A percentile compares a stretch with the other conserved stretches of the same genome.
These are phyloP conservation scores for Exophiala sideris DNA, from an alignment of 2,329 filamentous ascomycete species.

Conservation along the genomic window DNA sequence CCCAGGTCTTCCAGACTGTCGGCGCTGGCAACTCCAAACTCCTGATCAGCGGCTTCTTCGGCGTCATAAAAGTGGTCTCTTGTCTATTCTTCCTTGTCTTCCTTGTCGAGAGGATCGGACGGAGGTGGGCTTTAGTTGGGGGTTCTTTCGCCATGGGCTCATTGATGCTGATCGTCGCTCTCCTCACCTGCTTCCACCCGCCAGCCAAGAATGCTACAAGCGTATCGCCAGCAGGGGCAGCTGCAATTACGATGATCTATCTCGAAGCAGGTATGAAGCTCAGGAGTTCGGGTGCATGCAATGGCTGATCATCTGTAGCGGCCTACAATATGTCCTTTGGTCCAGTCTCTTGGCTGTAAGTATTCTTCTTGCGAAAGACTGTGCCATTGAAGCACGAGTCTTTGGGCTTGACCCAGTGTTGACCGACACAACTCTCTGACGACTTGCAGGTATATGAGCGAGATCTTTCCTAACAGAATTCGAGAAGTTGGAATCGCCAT, in stretches of 20 bases:
- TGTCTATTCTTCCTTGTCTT: slow-evolving; percentile 47
- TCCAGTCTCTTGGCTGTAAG: slow-evolving; percentile 33
- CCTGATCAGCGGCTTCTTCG: slow-evolving; percentile 52
- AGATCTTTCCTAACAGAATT: slow-evolving; percentile 37
- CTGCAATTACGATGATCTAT: slow-evolving; percentile 51
- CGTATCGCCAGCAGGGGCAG: slow-evolving; percentile 39
- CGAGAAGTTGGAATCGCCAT: slow-evolving; percentile 39
- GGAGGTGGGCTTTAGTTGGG: slow-evolving; percentile 46
- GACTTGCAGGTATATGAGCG: slow-evolving; percentile 38
- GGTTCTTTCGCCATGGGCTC: slow-evolving; percentile 50
- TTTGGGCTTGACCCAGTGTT: no score
- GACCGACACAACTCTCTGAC: no score
- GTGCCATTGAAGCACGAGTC: slow-evolving; percentile 13
- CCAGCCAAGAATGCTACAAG: slow-evolving; percentile 32
- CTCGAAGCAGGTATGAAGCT: slow-evolving; percentile 38
- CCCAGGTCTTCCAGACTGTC: slow-evolving; percentile 50
- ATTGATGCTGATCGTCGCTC: slow-evolving; percentile 52
- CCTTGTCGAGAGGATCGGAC: slow-evolving; percentile 50
- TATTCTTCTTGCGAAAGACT: slow-evolving; percentile 20
- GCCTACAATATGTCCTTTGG: slow-evolving; percentile 41
- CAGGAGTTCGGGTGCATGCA: not conserved
- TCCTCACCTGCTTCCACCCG: slow-evolving; percentile 47
- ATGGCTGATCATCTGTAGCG: slow-evolving; percentile 12
- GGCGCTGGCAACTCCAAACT: slow-evolving; percentile 46
- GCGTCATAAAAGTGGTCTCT: slow-evolving; percentile 50